Evolutionary conservation across 257 asterid genomes (phyloP).

Genomic region (Plantago ovata): DNA sequence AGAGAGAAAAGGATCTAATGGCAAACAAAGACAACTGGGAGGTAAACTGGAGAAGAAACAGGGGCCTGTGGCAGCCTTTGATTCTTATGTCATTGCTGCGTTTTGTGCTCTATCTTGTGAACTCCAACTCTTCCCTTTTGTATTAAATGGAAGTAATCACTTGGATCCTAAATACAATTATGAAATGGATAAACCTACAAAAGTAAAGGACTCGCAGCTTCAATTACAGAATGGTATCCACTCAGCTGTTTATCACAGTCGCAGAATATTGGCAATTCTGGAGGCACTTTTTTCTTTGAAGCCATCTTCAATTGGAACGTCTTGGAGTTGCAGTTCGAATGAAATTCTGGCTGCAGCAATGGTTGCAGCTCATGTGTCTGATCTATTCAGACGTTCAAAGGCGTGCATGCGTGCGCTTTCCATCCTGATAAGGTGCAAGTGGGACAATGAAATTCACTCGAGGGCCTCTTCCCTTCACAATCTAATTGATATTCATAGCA

Average conservation of each 20-base stretch:
- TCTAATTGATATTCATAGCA: constrained; percentile 88
- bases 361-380: constrained; percentile 99
- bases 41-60: constrained; percentile 54
- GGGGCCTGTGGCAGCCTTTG: constrained; percentile 95
- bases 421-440: constrained; percentile 72
- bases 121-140: constrained; percentile 81
- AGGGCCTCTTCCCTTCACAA: constrained; percentile 89
- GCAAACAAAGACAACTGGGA: constrained; percentile 37
- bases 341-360: constrained; percentile 98
- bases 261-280: constrained; percentile 75
- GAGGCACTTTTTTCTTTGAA: constrained; percentile 95
- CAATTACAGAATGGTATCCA: constrained; percentile 61
- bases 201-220: constrained; percentile 38
- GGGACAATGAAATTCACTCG: constrained; percentile 82
- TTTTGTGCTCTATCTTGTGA: constrained; percentile 96
- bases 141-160: constrained; percentile 48
- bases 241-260: constrained; percentile 84
- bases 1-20: constrained; percentile 29
- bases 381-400: constrained; percentile 82
- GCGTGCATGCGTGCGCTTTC: constrained; percentile 94
- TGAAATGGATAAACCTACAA: constrained; percentile 41
- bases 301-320: constrained; percentile 82
- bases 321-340: constrained; percentile 89
- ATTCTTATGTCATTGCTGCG: constrained; percentile 97
- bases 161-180: constrained; percentile 27